These are phyloP conservation scores for Wallacemonas sp. DNA, from an alignment of 208 protist species.

Conservation along the genomic window DNA sequence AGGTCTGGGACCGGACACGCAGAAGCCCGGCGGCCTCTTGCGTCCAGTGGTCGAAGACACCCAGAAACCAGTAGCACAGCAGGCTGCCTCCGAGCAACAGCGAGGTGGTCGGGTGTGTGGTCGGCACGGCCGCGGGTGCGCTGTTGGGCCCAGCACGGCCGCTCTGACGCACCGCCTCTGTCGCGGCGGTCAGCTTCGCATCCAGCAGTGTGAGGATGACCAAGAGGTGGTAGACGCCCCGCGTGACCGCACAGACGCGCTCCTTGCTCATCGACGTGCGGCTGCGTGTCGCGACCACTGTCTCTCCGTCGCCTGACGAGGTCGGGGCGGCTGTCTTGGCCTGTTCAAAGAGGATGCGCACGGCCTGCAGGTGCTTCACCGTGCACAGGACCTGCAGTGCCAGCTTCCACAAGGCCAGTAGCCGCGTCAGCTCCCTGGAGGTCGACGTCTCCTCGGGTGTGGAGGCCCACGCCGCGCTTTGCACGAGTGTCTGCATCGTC, in stretches of 20 bases:
- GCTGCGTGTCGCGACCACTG: neutral
- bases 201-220: conserved; percentile 56
- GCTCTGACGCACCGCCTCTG: neutral
- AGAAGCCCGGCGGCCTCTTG: neutral
- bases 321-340: no score
- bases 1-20: no score
- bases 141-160: neutral
- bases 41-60: conserved; percentile 11
- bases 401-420: conserved; percentile 40
- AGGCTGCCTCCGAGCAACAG: conserved; percentile 70
- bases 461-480: neutral
- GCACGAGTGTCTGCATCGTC: conserved; percentile 13
- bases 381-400: conserved; percentile 53
- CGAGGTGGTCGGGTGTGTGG: conserved; percentile 30
- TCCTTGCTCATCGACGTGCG: conserved; percentile 6
- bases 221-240: conserved; percentile 51
- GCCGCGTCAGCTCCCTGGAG: conserved; percentile 18
- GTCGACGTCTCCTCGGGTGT: neutral
- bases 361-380: conserved; percentile 45
- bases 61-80: conserved; percentile 55
- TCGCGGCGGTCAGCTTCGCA: conserved; percentile 11
- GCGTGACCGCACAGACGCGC: conserved; percentile 19
- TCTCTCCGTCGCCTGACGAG: neutral
- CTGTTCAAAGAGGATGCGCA: neutral
- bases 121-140: conserved; percentile 4